These are phyloP conservation scores for Terana coerulea DNA, from an alignment of 768 basidiomycete genomes.

Conservation along the genomic window DNA sequence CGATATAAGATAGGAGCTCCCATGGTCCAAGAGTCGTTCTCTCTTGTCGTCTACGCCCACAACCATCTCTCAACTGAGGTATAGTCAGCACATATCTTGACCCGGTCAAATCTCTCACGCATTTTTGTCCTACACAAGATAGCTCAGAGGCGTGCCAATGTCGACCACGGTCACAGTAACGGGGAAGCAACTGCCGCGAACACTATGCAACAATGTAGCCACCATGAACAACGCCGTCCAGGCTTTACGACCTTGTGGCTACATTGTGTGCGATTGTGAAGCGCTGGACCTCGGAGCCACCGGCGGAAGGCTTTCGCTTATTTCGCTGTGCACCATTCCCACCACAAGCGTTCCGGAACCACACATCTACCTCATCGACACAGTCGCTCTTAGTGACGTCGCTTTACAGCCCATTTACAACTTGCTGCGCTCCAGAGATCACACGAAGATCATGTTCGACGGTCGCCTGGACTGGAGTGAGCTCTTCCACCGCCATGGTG, in stretches of 20 bases:
- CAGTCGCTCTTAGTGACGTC: not conserved
- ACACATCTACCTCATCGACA: not conserved
- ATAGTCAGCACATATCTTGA: too few species aligned
- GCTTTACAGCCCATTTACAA: not conserved
- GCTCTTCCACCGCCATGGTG: not conserved
- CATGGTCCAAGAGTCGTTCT: too few species aligned
- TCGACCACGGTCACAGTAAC: too few species aligned
- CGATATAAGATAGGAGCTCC: too few species aligned
- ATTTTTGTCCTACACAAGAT: too few species aligned
- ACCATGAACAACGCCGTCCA: not conserved
- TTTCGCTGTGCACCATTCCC: not conserved
- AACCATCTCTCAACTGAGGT: too few species aligned
- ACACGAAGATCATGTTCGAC: slow-evolving; percentile 7
- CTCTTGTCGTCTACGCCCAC: too few species aligned
- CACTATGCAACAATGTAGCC: not conserved
- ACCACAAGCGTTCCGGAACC: not conserved
- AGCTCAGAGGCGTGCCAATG: too few species aligned
- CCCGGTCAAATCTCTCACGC: too few species aligned
- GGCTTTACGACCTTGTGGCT: not conserved
- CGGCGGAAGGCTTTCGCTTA: not conserved
- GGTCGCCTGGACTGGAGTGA: not conserved
- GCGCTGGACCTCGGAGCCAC: not conserved
- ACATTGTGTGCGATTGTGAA: not conserved
- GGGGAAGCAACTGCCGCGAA: too few species aligned
- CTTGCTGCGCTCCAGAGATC: not conserved